phyloP scores from a whole-genome alignment of 805 yeast genomes.

The Sugiyamaella marilandica region DNA sequence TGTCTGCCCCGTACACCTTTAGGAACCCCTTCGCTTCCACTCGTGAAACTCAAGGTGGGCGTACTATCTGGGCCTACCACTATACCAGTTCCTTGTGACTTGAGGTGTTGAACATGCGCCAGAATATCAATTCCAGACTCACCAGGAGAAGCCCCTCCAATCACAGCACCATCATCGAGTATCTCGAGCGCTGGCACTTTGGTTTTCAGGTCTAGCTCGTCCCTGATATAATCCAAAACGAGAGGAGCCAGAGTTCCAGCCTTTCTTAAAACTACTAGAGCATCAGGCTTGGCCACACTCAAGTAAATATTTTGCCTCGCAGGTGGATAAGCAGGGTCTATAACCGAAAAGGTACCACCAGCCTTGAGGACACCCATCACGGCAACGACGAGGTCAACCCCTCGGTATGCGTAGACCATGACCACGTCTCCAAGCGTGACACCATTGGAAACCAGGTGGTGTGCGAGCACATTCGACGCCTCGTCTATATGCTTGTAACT shows the following conservation, averaged over 20 bases:
- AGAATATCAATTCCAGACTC: slow-evolving; percentile 45
- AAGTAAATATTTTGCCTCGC: slow-evolving; percentile 93
- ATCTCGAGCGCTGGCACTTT: slow-evolving; percentile 74
- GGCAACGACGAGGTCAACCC: slow-evolving; percentile 93
- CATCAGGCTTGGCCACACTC: slow-evolving; percentile 89
- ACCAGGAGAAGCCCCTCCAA: slow-evolving; percentile 41
- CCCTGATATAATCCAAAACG: slow-evolving; percentile 71
- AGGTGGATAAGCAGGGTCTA: slow-evolving; percentile 98
- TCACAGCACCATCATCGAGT: slow-evolving; percentile 65
- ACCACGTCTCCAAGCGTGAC: slow-evolving; percentile 90
- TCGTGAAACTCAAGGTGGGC: slow-evolving; percentile 93
- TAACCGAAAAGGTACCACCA: slow-evolving; percentile 97
- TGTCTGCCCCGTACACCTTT: slow-evolving; percentile 99
- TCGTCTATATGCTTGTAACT: slow-evolving; percentile 84
- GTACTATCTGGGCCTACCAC: slow-evolving; percentile 96
- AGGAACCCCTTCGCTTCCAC: slow-evolving; percentile 98
- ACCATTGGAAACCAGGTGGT: slow-evolving; percentile 75
- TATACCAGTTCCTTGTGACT: slow-evolving; percentile 70
- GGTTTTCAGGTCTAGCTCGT: slow-evolving; percentile 68
- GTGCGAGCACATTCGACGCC: slow-evolving; percentile 90
- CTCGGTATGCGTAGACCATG: slow-evolving; percentile 96
- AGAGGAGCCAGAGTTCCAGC: slow-evolving; percentile 78
- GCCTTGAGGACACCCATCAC: slow-evolving; percentile 98
- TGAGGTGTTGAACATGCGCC: slow-evolving; percentile 40
- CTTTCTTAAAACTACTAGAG: slow-evolving; percentile 80